Percentiles rank a stretch among this genome's conserved stretches.
Conservation (phyloP, 371 early-diverging fungal species). For the Nematocida sp. region DNA sequence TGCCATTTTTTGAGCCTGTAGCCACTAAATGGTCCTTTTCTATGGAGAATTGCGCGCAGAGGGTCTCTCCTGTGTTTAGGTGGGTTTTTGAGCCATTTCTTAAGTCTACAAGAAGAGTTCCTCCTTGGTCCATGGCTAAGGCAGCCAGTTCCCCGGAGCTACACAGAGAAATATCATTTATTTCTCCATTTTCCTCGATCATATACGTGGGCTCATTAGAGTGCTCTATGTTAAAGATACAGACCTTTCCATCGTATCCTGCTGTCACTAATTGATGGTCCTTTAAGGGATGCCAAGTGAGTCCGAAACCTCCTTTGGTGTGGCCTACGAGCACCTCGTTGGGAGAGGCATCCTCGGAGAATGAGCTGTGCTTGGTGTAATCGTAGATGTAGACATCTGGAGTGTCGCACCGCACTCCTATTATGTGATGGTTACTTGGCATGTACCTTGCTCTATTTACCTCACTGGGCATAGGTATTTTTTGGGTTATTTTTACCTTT, state of each 20-base stretch:
- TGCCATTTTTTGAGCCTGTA: conserved; percentile 86
- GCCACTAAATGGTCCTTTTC: conserved; percentile 77
- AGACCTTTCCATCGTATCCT: conserved; percentile 77
- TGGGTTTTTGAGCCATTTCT: conserved; percentile 70
- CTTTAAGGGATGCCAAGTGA: conserved; percentile 69
- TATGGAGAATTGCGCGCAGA: conserved; percentile 83
- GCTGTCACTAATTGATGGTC: conserved; percentile 72
- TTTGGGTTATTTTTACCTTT: conserved; percentile 59
- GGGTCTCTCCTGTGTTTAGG: conserved; percentile 72
- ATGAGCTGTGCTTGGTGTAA: conserved; percentile 79
- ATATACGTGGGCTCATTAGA: conserved; percentile 25
- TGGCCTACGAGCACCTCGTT: conserved; percentile 81
- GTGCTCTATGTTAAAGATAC: conserved; percentile 76
- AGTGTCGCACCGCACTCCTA: conserved; percentile 81
- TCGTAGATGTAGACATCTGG: conserved; percentile 89
- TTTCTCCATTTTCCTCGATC: conserved; percentile 72
- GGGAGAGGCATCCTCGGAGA: conserved; percentile 75
- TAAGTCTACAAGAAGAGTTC: conserved; percentile 70
- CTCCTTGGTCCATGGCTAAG: conserved; percentile 71
- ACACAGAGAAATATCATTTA: conserved; percentile 91
- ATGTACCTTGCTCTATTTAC: conserved; percentile 68
- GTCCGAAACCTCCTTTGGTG: conserved; percentile 79
- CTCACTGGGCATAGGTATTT: conserved; percentile 56
- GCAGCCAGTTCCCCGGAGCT: conserved; percentile 82
- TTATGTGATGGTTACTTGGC: conserved; percentile 80